phyloP scores from a whole-genome alignment of 805 yeast genomes.

The Kuraishia ogatae region DNA sequence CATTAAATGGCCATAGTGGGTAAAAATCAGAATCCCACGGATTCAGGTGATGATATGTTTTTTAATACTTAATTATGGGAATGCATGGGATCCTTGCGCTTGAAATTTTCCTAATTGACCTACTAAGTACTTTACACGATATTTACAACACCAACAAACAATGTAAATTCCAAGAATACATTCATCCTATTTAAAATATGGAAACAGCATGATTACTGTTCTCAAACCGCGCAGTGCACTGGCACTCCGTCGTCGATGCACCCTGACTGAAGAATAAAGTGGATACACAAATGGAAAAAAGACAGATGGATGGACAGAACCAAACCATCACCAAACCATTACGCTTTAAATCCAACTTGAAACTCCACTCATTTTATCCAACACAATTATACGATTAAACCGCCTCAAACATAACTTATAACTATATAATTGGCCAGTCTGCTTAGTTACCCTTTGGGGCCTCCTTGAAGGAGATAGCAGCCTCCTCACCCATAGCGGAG shows the following conservation, averaged over 20 bases:
- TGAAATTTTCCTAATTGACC: too few relatives aligned
- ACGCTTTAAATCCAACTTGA: too few relatives aligned
- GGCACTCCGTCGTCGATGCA: neutral
- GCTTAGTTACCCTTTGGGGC: constrained; percentile 61
- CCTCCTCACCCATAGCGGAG: constrained; percentile 99
- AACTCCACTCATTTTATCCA: neutral
- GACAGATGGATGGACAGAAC: neutral
- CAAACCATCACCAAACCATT: too few relatives aligned
- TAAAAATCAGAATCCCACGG: too few relatives aligned
- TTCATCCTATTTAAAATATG: neutral
- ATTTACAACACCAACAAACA: too few relatives aligned
- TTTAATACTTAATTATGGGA: too few relatives aligned
- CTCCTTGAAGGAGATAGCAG: constrained; percentile 97
- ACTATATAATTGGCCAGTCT: neutral
- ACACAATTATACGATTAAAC: neutral
- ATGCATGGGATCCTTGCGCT: too few relatives aligned
- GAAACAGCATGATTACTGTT: neutral
- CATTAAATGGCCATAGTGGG: neutral
- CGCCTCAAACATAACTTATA: neutral
- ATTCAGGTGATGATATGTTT: too few relatives aligned
- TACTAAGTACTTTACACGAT: too few relatives aligned
- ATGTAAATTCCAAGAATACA: neutral
- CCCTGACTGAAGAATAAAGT: neutral
- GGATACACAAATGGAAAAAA: neutral
- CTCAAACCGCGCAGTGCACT: neutral